Evolutionary conservation across 1,284 basidiomycete species (phyloP).

Genomic region (Pseudomicrostroma phylloplanum): DNA sequence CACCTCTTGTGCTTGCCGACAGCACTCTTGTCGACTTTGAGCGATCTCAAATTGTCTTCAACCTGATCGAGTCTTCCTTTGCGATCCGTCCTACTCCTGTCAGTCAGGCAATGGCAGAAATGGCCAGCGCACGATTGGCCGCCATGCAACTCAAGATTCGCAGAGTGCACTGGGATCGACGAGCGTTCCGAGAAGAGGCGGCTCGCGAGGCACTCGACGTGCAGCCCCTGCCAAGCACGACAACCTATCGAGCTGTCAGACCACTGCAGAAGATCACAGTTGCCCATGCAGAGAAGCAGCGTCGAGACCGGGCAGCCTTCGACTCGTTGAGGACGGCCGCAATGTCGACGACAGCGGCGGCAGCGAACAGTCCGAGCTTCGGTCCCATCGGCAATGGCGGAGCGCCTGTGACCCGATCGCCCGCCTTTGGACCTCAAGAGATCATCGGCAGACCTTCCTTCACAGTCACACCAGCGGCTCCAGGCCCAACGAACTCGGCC

Average conservation of each 20-base stretch:
- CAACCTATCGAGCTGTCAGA: slow-evolving; percentile 19
- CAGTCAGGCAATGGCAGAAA: slow-evolving; percentile 12
- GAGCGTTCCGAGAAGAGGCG: slow-evolving; percentile 38
- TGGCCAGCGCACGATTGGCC: slow-evolving; percentile 32
- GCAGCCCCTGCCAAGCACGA: slow-evolving; percentile 19
- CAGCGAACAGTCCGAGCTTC: background rate
- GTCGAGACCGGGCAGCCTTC: slow-evolving; percentile 30
- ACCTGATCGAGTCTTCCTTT: slow-evolving; percentile 35
- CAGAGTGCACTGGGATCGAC: slow-evolving; percentile 38
- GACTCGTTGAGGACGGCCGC: slow-evolving; percentile 15
- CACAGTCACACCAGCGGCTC: background rate
- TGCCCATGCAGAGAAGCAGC: slow-evolving; percentile 39
- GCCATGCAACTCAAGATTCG: slow-evolving; percentile 32
- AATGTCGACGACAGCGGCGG: slow-evolving; percentile 1
- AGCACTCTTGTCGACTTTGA: slow-evolving; percentile 39
- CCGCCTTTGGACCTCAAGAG: background rate
- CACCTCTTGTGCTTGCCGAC: slow-evolving; percentile 14
- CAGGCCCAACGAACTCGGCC: background rate
- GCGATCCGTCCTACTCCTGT: background rate
- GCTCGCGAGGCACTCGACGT: slow-evolving; percentile 32
- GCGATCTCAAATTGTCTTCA: slow-evolving; percentile 38
- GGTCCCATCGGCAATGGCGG: too few relatives aligned
- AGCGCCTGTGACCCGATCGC: background rate
- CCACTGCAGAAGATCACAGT: slow-evolving; percentile 26
- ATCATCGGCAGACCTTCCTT: background rate